These are phyloP conservation scores for Miscanthus sacchariflorus DNA, from an alignment of 202 grass and related monocot species.

Conservation along the genomic window DNA sequence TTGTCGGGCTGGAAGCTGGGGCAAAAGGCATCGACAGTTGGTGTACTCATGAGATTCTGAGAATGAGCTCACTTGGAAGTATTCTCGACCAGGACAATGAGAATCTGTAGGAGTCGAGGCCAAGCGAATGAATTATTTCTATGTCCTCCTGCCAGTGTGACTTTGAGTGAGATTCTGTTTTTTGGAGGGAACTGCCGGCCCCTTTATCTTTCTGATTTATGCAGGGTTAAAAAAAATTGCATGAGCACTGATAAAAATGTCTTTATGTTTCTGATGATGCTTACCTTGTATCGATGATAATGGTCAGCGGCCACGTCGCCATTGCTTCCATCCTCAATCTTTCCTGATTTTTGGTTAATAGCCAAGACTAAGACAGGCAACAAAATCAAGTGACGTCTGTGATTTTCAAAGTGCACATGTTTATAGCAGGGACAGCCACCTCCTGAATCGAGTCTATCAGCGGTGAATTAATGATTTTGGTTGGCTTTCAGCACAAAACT, in stretches of 20 bases:
- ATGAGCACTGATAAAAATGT: not conserved
- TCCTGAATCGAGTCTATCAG: no score
- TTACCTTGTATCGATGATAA: constrained; percentile 66
- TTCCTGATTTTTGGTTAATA: constrained; percentile 33
- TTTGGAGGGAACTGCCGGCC: not conserved
- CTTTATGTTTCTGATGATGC: not conserved
- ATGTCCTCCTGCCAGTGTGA: constrained; percentile 55
- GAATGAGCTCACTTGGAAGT: constrained; percentile 59
- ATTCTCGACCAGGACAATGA: constrained; percentile 72
- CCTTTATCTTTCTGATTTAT: not conserved
- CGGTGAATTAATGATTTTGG: no score
- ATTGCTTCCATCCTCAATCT: constrained; percentile 51
- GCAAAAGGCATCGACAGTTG: not conserved
- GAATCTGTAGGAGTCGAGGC: constrained; percentile 66
- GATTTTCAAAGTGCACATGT: not conserved
- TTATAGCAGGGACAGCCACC: no score
- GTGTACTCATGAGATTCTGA: not conserved
- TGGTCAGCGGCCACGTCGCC: constrained; percentile 65
- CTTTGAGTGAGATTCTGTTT: not conserved
- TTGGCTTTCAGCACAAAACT: not conserved
- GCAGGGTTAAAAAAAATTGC: not conserved
- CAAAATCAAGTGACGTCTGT: not conserved
- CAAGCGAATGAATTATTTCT: constrained; percentile 60
- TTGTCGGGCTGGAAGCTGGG: not conserved
- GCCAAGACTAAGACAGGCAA: not conserved